Evolutionary conservation across 495 filamentous ascomycete species (phyloP), one percentile per base, ranked within the genome.

Genomic region (Friedmanniomyces endolithicus): DNA sequence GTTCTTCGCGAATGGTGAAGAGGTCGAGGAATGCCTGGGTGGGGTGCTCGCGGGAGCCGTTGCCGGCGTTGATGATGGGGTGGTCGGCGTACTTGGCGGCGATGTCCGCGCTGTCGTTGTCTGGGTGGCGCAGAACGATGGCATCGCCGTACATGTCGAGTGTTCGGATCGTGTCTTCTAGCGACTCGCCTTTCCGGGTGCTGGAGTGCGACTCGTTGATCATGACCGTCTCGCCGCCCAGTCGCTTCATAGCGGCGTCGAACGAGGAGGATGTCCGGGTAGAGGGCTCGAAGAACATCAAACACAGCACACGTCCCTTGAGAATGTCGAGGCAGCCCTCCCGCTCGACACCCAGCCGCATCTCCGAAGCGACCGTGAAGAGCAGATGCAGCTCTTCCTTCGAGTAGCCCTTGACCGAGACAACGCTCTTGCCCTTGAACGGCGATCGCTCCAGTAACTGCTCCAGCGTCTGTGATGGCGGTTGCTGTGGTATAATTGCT

Each of bases 1-100:
- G 77, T 71, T 98, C 92, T 70, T 98, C 89, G 52, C 94, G 84
- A 68, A 98, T 96, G 35, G 92, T 98, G 76, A 95, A 97, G 59
- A 98, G 80, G 64, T 98, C 92, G n/a, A 96, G 77, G 81, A 98
- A 89, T 4, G 92, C 92, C 71, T 98, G 92, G 0, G 94, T 97
- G 2, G 92, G 92, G 70, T 98, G 92, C 72, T 98, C 92, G 60
- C 86, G 78, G 68, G 83, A 85, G 54, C 92, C 92, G 66, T 97
- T 98, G 46, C 92, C 92, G 60, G 88, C 92, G 65, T 98, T 98
- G 74, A 98, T 89, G 65, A 98, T 80, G 1, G 92, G 92, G 1
- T 95, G 87, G 24, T 81, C 80, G 37, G 86, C 87, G 72, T 81
- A 94, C 68, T 88, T 87, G 63, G 82, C 84, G 9, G 92, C 94